These are phyloP conservation scores for Lipomyces lipofer DNA, from an alignment of 805 yeast species.

Conservation along the genomic window DNA sequence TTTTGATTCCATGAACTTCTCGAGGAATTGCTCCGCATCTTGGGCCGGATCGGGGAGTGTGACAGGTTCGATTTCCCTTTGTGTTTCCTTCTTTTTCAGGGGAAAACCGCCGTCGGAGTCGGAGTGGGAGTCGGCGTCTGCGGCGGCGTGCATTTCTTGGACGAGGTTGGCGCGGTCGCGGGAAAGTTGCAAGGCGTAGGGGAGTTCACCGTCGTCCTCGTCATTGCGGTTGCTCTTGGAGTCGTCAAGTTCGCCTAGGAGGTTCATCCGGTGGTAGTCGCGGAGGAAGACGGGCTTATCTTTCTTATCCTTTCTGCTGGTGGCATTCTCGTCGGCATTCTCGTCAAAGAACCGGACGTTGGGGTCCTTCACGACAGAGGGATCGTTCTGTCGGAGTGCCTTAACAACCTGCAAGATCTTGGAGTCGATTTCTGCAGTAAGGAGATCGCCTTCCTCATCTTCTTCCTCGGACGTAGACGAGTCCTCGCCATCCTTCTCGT, in stretches of 20 bases:
- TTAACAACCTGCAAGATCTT: slow-evolving; percentile 72
- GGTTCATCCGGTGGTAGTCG: slow-evolving; percentile 85
- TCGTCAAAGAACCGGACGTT: slow-evolving; percentile 72
- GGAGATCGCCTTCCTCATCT: slow-evolving; percentile 86
- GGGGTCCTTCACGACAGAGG: slow-evolving; percentile 62
- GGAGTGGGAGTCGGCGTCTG: slow-evolving; percentile 47
- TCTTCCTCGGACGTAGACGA: slow-evolving; percentile 61
- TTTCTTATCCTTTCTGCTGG: slow-evolving; percentile 47
- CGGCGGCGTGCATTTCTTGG: slow-evolving; percentile 66
- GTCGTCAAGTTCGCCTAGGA: slow-evolving; percentile 60
- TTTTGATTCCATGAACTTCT: slow-evolving; percentile 67
- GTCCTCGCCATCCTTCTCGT: slow-evolving; percentile 40
- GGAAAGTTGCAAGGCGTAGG: slow-evolving; percentile 71
- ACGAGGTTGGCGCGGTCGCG: slow-evolving; percentile 76
- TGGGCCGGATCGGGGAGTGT: slow-evolving; percentile 65
- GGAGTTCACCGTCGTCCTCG: slow-evolving; percentile 54
- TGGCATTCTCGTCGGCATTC: slow-evolving; percentile 35
- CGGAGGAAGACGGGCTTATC: slow-evolving; percentile 82
- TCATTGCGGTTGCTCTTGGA: slow-evolving; percentile 51
- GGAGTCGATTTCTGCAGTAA: slow-evolving; percentile 80
- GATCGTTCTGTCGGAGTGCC: slow-evolving; percentile 69
- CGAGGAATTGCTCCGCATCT: slow-evolving; percentile 68
- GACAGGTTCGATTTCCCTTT: slow-evolving; percentile 40
- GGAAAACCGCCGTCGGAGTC: slow-evolving; percentile 52
- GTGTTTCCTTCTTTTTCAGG: slow-evolving; percentile 55